Evolutionary conservation across 1,284 basidiomycete genomes (phyloP).

Genomic region (Ganoderma multipileum): DNA sequence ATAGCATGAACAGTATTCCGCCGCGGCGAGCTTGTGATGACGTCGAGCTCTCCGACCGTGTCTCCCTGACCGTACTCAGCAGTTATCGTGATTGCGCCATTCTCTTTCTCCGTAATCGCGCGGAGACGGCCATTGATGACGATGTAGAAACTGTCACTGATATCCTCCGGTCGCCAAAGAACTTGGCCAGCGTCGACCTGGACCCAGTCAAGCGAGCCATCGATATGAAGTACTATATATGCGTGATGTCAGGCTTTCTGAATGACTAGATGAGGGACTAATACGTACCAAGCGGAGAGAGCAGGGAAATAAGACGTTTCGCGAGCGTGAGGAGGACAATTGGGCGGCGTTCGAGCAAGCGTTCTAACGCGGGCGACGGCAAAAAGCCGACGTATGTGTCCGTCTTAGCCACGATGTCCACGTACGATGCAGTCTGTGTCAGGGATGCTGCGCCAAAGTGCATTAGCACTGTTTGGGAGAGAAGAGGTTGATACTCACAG

Average conservation of each 20-base stretch:
- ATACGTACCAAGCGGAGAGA: constrained; percentile 85
- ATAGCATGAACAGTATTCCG: constrained; percentile 96
- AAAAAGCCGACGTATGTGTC: constrained; percentile 97
- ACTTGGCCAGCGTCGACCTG: constrained; percentile 95
- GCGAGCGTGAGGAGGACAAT: constrained; percentile 97
- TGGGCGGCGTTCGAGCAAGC: constrained; percentile 91
- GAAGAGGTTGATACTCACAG: constrained; percentile 46
- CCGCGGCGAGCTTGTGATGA: constrained; percentile 91
- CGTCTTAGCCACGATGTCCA: constrained; percentile 96
- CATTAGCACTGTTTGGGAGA: constrained; percentile 24
- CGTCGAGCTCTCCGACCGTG: constrained; percentile 92
- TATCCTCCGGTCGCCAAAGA: constrained; percentile 91
- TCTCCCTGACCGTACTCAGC: constrained; percentile 96
- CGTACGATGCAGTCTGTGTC: constrained; percentile 92
- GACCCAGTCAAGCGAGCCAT: constrained; percentile 98
- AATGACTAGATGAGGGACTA: not conserved
- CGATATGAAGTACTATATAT: constrained; percentile 90
- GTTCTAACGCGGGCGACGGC: constrained; percentile 87
- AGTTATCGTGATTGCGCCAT: constrained; percentile 80
- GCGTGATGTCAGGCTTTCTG: not conserved
- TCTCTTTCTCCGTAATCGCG: constrained; percentile 76
- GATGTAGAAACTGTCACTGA: constrained; percentile 95
- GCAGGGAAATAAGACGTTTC: constrained; percentile 91
- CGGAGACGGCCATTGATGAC: constrained; percentile 97
- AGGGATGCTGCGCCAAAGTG: constrained; percentile 70